Evolutionary conservation across 257 asterid genomes (phyloP), one percentile per base, ranked within the genome.

Genomic region (Lycium barbarum): DNA sequence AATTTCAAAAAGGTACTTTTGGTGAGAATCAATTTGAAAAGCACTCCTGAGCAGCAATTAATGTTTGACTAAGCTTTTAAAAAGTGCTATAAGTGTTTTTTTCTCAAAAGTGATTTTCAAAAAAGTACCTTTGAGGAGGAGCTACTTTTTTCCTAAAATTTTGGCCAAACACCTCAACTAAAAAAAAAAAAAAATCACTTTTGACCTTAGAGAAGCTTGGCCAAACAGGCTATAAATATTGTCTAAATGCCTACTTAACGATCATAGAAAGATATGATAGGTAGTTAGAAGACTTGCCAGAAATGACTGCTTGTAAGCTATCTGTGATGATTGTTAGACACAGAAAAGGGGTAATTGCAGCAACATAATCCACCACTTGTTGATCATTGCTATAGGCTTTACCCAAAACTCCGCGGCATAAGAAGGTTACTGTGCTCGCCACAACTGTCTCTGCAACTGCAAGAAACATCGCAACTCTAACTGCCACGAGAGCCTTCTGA

Each of bases 261-360:
- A 72, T 43, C 55, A 40, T 43, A 2, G 17, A 18, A 43, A 71
- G 17, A 71, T 73, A 11, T n/a, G 43, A 1, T 72, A n/a, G 58
- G 36, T 45, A 18, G 80, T 45, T 45, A 47, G 40, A 3, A 73
- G n/a, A 20, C 73, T 22, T 47, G 90, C 97, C 95, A 1, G 90
- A 87, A 53, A 92, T 85, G 62, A 90, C 91, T 22, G 89, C 91
- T 88, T 92, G 94, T 22, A 93, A 54, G 66, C 87, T 86, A 84
- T 93, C 94, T 51, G 90, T 87, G 53, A 89, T 20, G 38, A 89
- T 71, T 9, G 89, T 86, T 49, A 89, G 79, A 83, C 94, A 91
- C 57, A 92, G 62, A 10, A 92, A 83, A 59, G 93, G 97, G 71
- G 88, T 72, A 91, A 93, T 89, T 7, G 15, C 70, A 33, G 89